Base-by-base conservation (phyloP, 371 early-diverging fungal species). In the Mortierella sp. region DNA sequence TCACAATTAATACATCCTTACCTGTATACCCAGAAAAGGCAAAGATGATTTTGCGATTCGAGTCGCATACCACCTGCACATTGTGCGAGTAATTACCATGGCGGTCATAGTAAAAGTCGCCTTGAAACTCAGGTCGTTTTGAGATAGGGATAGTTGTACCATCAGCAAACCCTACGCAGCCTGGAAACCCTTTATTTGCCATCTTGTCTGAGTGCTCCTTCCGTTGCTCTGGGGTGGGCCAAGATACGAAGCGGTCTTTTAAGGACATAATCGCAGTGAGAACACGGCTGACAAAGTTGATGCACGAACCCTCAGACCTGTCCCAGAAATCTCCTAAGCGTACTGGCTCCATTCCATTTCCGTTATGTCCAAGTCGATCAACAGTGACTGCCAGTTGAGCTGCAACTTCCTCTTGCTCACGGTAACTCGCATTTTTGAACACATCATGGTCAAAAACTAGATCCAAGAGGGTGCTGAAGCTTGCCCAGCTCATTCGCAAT, bases 131-230 rank as follows among this genome's bases (percentile, higher is more conserved):
- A 23, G 68, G 68, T 12, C 61, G 68, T 15, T 34, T n/a, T 12
- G 13, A 26, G 10, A 68, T 15, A 10, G 68, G 55, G 31, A 68
- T 31, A 19, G 61, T 60, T 19, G 60, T 54, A 31, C 62, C 68
- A 55, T 61, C 68, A 35, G 61, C 43, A 43, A 55, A 68, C 0
- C 68, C 68, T 9, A 61, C 68, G 22, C 61, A 68, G 22, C 62
- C 56, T 6, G 13, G 1, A 29, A 68, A 51, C 0, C 62, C 56
- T 13, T 40, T 51, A 4, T 13, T 17, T 8, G 68, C 54, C 61
- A 68, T 68, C 23, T 7, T 31, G 3, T 15, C 22, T 0, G 61
- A 51, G 42, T 55, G 62, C 35, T 1, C 19, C 10, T 15, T 9
- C 17, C 56, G 23, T 23, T 53, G 31, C 12, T 29, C 55, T 10